phyloP scores from a whole-genome alignment of 1,284 basidiomycete species.

The Hymenochaete sp. region DNA sequence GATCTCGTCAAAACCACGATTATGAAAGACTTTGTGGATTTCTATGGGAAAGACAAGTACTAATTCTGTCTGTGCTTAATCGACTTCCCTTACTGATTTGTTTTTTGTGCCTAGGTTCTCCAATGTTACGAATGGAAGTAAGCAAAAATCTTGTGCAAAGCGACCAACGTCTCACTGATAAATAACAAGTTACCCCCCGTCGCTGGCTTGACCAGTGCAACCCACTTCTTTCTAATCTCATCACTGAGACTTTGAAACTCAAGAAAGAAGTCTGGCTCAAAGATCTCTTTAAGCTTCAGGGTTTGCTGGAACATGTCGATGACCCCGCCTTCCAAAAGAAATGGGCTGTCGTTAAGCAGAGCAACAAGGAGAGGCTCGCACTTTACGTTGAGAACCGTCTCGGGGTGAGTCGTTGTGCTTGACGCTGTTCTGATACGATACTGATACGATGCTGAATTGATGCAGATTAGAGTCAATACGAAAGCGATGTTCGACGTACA shows the following conservation, averaged over 20 bases:
- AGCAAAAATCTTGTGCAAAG: conserved; percentile 28
- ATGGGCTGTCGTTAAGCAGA: conserved; percentile 79
- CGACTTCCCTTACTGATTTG: not conserved
- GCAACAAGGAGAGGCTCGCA: conserved; percentile 80
- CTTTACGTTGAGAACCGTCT: conserved; percentile 68
- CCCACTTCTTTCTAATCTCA: conserved; percentile 73
- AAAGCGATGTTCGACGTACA: conserved; percentile 87
- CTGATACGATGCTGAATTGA: not conserved
- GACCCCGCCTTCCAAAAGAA: conserved; percentile 65
- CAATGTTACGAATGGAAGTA: conserved; percentile 82
- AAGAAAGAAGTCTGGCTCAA: conserved; percentile 76
- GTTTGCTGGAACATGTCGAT: conserved; percentile 57
- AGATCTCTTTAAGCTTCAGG: conserved; percentile 64
- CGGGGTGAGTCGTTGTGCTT: conserved; percentile 33
- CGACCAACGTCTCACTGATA: conserved; percentile 10
- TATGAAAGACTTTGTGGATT: conserved; percentile 87
- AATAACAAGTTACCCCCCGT: conserved; percentile 61
- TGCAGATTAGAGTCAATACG: conserved; percentile 54
- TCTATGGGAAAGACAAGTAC: conserved; percentile 69
- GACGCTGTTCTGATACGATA: not conserved
- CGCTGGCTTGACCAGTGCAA: conserved; percentile 92
- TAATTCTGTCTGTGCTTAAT: conserved; percentile 22
- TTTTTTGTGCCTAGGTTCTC: conserved; percentile 41
- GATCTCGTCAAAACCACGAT: conserved; percentile 72
- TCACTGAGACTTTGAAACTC: conserved; percentile 70